Evolutionary conservation across 2,329 filamentous ascomycete species (phyloP).

Genomic region (Exophiala aquamarina): DNA sequence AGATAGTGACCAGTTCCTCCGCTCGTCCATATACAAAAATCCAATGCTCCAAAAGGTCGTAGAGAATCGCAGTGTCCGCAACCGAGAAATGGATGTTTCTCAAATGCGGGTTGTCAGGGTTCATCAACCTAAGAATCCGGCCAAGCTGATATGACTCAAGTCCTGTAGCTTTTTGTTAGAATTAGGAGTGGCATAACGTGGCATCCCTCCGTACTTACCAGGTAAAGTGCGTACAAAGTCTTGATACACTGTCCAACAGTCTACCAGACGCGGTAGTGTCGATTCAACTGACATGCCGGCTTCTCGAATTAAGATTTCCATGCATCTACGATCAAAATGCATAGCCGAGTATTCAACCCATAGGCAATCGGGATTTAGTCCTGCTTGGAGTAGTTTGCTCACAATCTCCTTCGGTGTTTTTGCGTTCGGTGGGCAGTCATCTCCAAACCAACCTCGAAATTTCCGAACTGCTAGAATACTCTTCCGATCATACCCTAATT

Average conservation of each 20-base stretch:
- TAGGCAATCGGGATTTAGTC: slow-evolving; percentile 3
- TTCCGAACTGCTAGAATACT: neutral
- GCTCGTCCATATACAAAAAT: slow-evolving; percentile 4
- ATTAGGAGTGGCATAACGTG: neutral
- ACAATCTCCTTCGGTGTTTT: slow-evolving; percentile 10
- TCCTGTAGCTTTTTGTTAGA: neutral
- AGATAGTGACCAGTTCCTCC: neutral
- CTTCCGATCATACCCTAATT: neutral
- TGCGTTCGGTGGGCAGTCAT: slow-evolving; percentile 1
- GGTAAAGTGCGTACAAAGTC: slow-evolving; percentile 5
- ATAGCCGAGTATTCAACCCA: slow-evolving; percentile 9
- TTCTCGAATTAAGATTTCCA: slow-evolving; percentile 7
- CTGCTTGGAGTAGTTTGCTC: slow-evolving; percentile 3
- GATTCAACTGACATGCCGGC: slow-evolving; percentile 3
- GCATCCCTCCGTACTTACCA: slow-evolving; percentile 3
- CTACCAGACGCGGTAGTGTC: slow-evolving; percentile 3
- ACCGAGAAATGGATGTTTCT: slow-evolving; percentile 1
- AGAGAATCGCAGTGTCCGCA: slow-evolving; percentile 6
- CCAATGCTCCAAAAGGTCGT: slow-evolving; percentile 2
- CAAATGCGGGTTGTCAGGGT: slow-evolving; percentile 3
- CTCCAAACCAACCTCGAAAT: slow-evolving; percentile 3
- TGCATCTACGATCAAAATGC: slow-evolving; percentile 7
- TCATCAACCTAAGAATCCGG: neutral
- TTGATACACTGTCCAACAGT: slow-evolving; percentile 1
- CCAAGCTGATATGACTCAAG: slow-evolving; percentile 8